Base-by-base conservation (phyloP, 352 stramenopile species). In the Globisporangium polare region DNA sequence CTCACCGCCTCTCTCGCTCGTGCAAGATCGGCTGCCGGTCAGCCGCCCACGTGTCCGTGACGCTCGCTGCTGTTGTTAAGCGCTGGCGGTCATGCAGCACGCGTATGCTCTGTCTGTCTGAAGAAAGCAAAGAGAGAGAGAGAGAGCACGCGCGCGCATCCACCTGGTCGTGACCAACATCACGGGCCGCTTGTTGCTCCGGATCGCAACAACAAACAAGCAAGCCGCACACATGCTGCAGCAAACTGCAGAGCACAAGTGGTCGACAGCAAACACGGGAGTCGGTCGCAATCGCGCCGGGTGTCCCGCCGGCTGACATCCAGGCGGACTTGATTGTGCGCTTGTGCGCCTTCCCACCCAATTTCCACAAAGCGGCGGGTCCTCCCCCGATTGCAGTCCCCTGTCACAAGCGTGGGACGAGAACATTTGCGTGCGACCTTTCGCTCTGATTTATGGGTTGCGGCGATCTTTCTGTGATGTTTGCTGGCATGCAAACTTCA, bases 401-500 rank as follows among this genome's bases (percentile, higher is more conserved):
- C 26, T 26, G 47, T 54, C 47, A 54, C 47, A 54, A 54, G 47
- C n/a, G 47, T 54, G 47, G 47, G 27, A 54, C 47, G 22, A 5
- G 20, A 50, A 15, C n/a, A 13, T 26, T 5, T 29, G 46, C 12
- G 5, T 12, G 13, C 8, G 43, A 50, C 43, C 18, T 27, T 50
- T 27, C 43, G 45, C 24, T 3, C 46, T 22, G 12, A 24, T 22
- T 37, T 53, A 8, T 22, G 12, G 45, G 12, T 50, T 29, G 10
- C 8, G 13, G 22, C 7, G 17, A 15, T 35, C 33, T 27, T 55
- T 42, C 49, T 55, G 50, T 41, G 50, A 55, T 41, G 18, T 9
- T 17, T 26, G 26, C 1, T 5, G 24, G 17, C 49, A 41, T 54
- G 26, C 15, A 39, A 17, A 12, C 41, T 39, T 20, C 47, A 53